Evolutionary conservation across 2,329 filamentous ascomycete genomes (phyloP), one percentile per base, ranked within the genome.

Genomic region (Colletotrichum chrysophilum): DNA sequence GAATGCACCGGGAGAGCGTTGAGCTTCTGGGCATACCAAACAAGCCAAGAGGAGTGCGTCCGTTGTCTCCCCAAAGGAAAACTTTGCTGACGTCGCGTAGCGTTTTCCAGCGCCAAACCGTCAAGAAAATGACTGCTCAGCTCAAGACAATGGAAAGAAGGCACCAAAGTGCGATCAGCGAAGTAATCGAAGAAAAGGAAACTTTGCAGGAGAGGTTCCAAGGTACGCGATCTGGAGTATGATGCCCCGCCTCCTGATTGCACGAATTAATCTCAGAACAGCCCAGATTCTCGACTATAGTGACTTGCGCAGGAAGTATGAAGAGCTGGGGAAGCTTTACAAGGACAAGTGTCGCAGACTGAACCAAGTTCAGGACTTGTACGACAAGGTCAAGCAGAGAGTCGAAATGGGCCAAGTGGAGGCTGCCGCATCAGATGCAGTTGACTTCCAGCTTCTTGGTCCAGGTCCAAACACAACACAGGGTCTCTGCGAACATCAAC

Each of bases 21-120:
- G 78, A 91, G 90, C 36, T 98, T 98, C 82, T 98, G 95, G 93
- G 93, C 92, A 34, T 98, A 98, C 80, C 96, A 98, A 82, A 92
- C 93, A 24, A 93, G 92, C 4, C 94, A 97, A 80, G 94, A 98
- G 84, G 94, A 97, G 94, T 95, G 80, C 78, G 88, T 82, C 26
- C 74, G 38, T 9, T 4, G 14, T 43, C n/a, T 18, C 21, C 14
- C 61, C 18, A 14, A 6, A n/a, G 7, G 4, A 28, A 26, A 4
- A 18, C 26, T 12, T 58, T 56, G 24, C 78, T 80, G 36, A 77
- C 71, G 2, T 32, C 13, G 9, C n/a, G 10, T 75, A 95, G 93
- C 74, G 90, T 93, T 68, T 98, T 96, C 80, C 94, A 98, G 81
- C 93, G 95, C 79, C 92, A 94, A 78, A 85, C 95, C 2, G 92